phyloP scores from a whole-genome alignment of 2,329 filamentous ascomycete genomes.

The Raffaelea arxii region DNA sequence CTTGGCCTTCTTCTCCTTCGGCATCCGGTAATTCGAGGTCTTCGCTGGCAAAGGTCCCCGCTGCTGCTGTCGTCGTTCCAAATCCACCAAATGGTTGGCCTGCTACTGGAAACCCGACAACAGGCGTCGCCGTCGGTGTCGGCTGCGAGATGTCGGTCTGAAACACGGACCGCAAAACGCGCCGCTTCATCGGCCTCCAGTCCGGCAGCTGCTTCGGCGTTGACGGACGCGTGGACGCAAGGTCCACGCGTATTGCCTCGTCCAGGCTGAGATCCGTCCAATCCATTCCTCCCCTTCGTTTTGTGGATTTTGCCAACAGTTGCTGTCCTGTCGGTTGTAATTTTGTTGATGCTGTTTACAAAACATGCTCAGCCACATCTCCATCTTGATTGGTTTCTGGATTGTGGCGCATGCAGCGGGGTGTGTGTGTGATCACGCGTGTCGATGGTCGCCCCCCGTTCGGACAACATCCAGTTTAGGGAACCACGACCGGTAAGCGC shows the following conservation, averaged over 20 bases:
- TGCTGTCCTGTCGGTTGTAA: no score
- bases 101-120: slow-evolving; percentile 27
- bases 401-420: no score
- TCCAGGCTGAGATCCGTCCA: no score
- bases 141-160: slow-evolving; percentile 39
- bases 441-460: no score
- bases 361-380: no score
- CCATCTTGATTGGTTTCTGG: no score
- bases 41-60: slow-evolving; percentile 3
- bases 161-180: slow-evolving; percentile 47
- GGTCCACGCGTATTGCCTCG: not conserved
- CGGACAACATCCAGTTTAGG: no score
- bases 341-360: no score
- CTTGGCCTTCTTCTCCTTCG: not conserved
- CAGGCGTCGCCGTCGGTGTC: slow-evolving; percentile 20
- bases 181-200: slow-evolving; percentile 37
- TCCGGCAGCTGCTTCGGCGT: slow-evolving; percentile 21
- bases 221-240: not conserved
- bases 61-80: slow-evolving; percentile 10
- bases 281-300: no score
- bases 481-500: no score
- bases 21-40: slow-evolving; percentile 11
- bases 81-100: slow-evolving; percentile 36
- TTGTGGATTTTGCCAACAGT: no score
- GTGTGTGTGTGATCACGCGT: no score